Evolutionary conservation across 2,329 filamentous ascomycete genomes (phyloP).

Genomic region (Fusarium sp.): DNA sequence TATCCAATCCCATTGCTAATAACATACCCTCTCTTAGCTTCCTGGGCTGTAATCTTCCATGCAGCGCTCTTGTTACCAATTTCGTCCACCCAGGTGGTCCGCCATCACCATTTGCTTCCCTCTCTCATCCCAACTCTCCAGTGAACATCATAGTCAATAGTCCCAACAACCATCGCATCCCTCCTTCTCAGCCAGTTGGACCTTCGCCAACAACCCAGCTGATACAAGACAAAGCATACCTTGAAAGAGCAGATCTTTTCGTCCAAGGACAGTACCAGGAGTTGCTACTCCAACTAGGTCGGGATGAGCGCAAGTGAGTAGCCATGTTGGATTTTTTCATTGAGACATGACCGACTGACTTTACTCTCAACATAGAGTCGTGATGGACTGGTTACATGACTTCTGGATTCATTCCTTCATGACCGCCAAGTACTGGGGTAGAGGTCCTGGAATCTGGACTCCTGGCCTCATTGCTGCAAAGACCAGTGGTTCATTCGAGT

Average conservation of each 20-base stretch:
- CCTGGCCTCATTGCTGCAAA: background rate
- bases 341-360: background rate
- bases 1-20: background rate
- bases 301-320: background rate
- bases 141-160: background rate
- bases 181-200: background rate
- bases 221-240: background rate
- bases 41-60: background rate
- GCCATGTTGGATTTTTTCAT: background rate
- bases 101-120: background rate
- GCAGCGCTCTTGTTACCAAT: background rate
- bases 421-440: slow-evolving; percentile 16
- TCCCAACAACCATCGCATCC: background rate
- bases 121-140: background rate
- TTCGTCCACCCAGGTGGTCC: rapidly evolving
- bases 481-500: background rate
- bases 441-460: background rate
- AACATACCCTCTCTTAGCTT: background rate
- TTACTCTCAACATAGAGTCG: background rate
- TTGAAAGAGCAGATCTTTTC: background rate
- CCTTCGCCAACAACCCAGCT: background rate
- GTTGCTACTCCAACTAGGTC: background rate
- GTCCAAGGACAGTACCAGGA: background rate
- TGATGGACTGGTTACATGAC: background rate
- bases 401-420: slow-evolving; percentile 16